Evolutionary conservation across 768 basidiomycete species (phyloP).

Genomic region (Asterophora lycoperdoides): DNA sequence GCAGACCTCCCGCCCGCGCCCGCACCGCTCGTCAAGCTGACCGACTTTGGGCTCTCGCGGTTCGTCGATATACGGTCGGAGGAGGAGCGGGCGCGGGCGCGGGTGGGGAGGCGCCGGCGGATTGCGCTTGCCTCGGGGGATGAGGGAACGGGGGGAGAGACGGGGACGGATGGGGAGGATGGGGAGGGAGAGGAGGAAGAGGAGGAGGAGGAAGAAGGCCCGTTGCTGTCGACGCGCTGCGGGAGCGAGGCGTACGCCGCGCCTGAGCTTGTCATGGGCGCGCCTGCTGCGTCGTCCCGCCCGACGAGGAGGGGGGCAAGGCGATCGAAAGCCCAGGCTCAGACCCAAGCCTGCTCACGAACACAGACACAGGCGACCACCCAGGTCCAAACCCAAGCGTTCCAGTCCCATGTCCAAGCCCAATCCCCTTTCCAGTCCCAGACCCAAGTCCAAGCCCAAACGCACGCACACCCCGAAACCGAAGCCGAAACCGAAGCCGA

Average conservation of each 20-base stretch:
- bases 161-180: not conserved
- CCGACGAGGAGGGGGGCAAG: too few species aligned
- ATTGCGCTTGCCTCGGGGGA: too few species aligned
- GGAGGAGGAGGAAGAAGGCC: constrained; percentile 28
- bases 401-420: too few species aligned
- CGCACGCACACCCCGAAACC: too few species aligned
- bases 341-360: too few species aligned
- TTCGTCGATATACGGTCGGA: constrained; percentile 60
- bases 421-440: too few species aligned
- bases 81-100: constrained; percentile 12
- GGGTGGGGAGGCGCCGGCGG: constrained; percentile 1
- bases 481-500: too few species aligned
- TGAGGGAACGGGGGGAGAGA: not conserved
- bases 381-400: too few species aligned
- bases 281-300: too few species aligned
- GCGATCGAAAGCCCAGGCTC: too few species aligned
- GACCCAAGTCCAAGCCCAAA: too few species aligned
- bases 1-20: constrained; percentile 35
- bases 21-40: constrained; percentile 70
- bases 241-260: constrained; percentile 89
- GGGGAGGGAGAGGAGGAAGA: constrained; percentile 8
- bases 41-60: constrained; percentile 87
- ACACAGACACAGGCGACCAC: too few species aligned
- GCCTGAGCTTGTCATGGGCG: constrained; percentile 62
- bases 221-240: constrained; percentile 72